A percentile compares a stretch with the other conserved stretches of the same genome.
These are phyloP conservation scores for Byssoonygena ceratinophila DNA, from an alignment of 2,329 filamentous ascomycete genomes.

Conservation along the genomic window DNA sequence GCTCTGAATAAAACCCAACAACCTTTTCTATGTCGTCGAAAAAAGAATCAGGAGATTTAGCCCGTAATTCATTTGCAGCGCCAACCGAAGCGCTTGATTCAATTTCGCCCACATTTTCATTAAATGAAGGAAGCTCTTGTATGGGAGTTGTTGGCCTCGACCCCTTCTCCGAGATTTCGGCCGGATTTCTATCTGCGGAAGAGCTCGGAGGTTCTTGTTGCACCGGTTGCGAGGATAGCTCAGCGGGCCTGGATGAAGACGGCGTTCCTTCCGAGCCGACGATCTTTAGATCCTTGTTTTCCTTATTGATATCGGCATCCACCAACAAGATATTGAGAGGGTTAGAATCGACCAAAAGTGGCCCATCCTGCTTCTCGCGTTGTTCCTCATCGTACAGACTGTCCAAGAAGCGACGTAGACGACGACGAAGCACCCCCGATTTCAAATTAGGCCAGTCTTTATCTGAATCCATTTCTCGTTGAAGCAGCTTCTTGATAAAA, in stretches of 20 bases:
- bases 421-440: slow-evolving; percentile 49
- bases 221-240: not conserved
- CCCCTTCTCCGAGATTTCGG: not conserved
- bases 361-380: not conserved
- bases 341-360: slow-evolving; percentile 14
- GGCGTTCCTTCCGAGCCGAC: not conserved
- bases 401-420: slow-evolving; percentile 58
- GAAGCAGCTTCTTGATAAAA: slow-evolving; percentile 58
- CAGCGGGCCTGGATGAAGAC: not conserved
- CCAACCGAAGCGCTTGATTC: not conserved
- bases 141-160: not conserved
- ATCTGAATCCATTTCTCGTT: slow-evolving; percentile 49
- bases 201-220: not conserved
- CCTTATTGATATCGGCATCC: not conserved
- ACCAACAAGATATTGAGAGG: slow-evolving; percentile 16
- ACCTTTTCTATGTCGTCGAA: not conserved
- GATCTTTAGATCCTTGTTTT: not conserved
- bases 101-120: not conserved
- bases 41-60: not conserved
- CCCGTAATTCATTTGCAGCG: not conserved
- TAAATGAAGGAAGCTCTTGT: not conserved
- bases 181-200: not conserved
- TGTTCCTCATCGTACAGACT: slow-evolving; percentile 44
- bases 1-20: not conserved
- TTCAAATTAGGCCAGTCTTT: slow-evolving; percentile 46